Conservation (phyloP, 1,284 basidiomycete genomes). For the Rhodotorula glutinis region DNA sequence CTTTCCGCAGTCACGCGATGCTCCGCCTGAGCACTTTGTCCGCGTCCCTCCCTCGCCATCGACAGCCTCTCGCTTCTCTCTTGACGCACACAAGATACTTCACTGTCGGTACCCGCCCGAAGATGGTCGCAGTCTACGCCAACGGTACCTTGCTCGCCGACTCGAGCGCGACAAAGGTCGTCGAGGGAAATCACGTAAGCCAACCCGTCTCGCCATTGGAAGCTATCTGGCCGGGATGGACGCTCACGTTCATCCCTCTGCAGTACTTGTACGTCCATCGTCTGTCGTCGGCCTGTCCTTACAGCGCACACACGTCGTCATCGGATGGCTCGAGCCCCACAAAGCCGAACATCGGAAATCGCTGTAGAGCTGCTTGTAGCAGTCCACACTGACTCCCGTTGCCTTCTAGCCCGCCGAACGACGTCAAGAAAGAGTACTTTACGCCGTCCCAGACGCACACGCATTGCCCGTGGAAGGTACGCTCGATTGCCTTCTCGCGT, state of each 20-base stretch:
- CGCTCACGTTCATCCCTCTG: not conserved
- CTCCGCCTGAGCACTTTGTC: too few species aligned
- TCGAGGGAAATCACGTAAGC: constrained; percentile 59
- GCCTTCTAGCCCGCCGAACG: constrained; percentile 28
- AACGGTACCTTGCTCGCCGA: constrained; percentile 60
- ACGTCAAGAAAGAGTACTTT: constrained; percentile 25
- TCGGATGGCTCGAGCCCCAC: not conserved
- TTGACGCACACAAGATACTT: not conserved
- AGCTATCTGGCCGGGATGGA: fast-evolving
- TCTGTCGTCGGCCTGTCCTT: not conserved
- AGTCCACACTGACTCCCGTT: not conserved
- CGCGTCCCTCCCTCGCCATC: not conserved
- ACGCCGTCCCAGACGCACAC: constrained; percentile 7
- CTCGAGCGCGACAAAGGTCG: constrained; percentile 55
- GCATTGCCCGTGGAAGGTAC: constrained; percentile 30
- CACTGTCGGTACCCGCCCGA: not conserved
- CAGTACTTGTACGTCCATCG: constrained; percentile 14
- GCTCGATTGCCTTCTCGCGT: not conserved
- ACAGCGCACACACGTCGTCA: not conserved
- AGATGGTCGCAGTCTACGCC: constrained; percentile 45
- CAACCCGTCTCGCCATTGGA: not conserved
- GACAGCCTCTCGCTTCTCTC: not conserved
- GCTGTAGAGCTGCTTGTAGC: too few species aligned
- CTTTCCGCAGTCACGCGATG: too few species aligned
- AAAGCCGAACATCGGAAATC: not conserved